Percentiles rank a stretch among this genome's conserved stretches.
These are phyloP conservation scores for Metarhizium album DNA, from an alignment of 2,329 filamentous ascomycete genomes.

Conservation along the genomic window DNA sequence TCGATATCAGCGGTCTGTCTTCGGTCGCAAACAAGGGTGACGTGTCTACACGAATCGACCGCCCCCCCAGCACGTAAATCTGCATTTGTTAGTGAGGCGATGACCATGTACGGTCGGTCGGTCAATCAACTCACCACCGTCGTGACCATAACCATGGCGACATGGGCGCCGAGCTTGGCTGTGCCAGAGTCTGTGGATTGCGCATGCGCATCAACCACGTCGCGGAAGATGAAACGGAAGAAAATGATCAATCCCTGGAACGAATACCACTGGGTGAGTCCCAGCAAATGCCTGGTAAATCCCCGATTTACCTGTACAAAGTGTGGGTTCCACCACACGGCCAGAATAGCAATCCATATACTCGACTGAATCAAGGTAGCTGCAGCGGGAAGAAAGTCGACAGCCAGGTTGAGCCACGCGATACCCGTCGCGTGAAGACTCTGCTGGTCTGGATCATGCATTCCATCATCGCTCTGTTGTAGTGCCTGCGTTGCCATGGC, in stretches of 20 bases:
- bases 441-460: slow-evolving; percentile 23
- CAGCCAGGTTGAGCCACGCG: slow-evolving; percentile 9
- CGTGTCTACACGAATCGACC: slow-evolving; percentile 44
- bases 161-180: slow-evolving; percentile 42
- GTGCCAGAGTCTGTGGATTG: slow-evolving; percentile 25
- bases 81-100: slow-evolving; percentile 18
- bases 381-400: slow-evolving; percentile 26
- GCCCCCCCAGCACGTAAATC: slow-evolving; percentile 33
- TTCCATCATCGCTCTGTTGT: slow-evolving; percentile 17
- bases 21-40: slow-evolving; percentile 38
- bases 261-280: slow-evolving; percentile 54
- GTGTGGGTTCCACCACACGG: slow-evolving; percentile 59
- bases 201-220: slow-evolving; percentile 28
- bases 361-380: slow-evolving; percentile 34
- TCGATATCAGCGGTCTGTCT: slow-evolving; percentile 15
- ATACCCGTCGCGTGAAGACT: slow-evolving; percentile 10
- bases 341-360: slow-evolving; percentile 36
- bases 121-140: slow-evolving; percentile 34
- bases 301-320: slow-evolving; percentile 50
- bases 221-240: slow-evolving; percentile 40
- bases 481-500: slow-evolving; percentile 17
- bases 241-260: slow-evolving; percentile 51
- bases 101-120: accelerated
- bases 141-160: slow-evolving; percentile 41
- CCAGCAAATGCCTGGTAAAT: slow-evolving; percentile 47